Percentiles rank a stretch among this genome's conserved stretches.
Evolutionary conservation across 768 basidiomycete species (phyloP).

Genomic region (Pisolithus orientalis): DNA sequence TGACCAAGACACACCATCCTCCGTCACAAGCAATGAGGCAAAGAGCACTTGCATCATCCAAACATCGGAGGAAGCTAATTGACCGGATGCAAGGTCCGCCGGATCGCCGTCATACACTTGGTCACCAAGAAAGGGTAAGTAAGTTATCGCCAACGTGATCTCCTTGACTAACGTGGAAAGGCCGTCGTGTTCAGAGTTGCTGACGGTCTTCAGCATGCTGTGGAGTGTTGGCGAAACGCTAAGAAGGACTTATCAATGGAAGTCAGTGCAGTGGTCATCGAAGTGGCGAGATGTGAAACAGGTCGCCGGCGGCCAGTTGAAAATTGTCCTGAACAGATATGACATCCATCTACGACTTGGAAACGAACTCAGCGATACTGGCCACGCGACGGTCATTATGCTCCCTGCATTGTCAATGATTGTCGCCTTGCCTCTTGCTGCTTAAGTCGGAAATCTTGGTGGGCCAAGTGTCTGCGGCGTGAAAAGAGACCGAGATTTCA

Average conservation of each 20-base stretch:
- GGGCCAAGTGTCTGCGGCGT: constrained; percentile 9
- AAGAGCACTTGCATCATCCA: background rate
- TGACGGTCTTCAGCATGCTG: constrained; percentile 14
- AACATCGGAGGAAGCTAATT: constrained; percentile 1
- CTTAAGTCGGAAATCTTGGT: constrained; percentile 9
- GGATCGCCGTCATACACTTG: constrained; percentile 5
- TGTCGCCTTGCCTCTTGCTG: background rate
- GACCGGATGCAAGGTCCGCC: constrained; percentile 12
- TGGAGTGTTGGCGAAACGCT: constrained; percentile 8
- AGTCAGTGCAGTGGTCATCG: background rate
- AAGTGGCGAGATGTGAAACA: constrained; percentile 12
- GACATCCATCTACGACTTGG: background rate
- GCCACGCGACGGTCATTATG: background rate
- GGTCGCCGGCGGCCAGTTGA: constrained; percentile 4
- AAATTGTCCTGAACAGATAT: constrained; percentile 1
- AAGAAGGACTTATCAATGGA: constrained; percentile 5
- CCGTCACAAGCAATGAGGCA: constrained; percentile 9
- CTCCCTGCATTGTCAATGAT: background rate
- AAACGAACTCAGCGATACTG: background rate
- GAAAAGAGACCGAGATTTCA: constrained; percentile 17
- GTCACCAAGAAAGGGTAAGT: constrained; percentile 5
- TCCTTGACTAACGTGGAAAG: constrained; percentile 5
- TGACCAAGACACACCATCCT: background rate
- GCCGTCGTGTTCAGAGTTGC: constrained; percentile 4
- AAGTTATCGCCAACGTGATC: constrained; percentile 9